Percentiles rank a stretch among this genome's conserved stretches.
These are phyloP conservation scores for Salix arbutifolia DNA, from an alignment of 345 rosid species.

Conservation along the genomic window DNA sequence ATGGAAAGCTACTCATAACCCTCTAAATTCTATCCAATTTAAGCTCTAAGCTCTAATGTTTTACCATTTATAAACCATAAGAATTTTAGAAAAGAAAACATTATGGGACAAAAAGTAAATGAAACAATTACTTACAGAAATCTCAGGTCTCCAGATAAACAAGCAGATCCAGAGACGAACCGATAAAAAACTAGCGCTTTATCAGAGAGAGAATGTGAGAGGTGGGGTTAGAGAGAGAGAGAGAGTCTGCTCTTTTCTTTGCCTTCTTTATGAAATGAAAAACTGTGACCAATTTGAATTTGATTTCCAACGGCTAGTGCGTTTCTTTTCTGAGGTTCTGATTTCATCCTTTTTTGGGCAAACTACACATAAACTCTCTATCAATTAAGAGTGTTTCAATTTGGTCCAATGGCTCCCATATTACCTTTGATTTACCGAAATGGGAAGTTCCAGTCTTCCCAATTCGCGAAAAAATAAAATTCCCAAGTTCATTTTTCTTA, in stretches of 20 bases:
- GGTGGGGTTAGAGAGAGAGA: neutral
- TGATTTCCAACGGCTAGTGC: constrained; percentile 28
- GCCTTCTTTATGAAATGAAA: constrained; percentile 12
- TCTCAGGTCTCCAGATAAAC: constrained; percentile 5
- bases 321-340: neutral
- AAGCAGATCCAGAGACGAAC: constrained; percentile 7
- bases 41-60: constrained; percentile 1
- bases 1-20: constrained; percentile 5
- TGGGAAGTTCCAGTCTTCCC: no score
- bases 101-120: neutral
- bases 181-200: neutral
- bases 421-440: neutral
- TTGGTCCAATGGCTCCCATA: neutral
- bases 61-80: neutral
- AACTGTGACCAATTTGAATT: constrained; percentile 23
- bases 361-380: neutral
- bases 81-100: neutral
- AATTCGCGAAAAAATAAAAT: no score
- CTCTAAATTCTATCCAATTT: neutral
- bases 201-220: constrained; percentile 3
- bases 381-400: neutral
- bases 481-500: neutral
- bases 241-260: neutral
- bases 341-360: neutral
- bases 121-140: constrained; percentile 10